Conservation (phyloP, 768 basidiomycete species). For the Boletus tylopilopsis region DNA sequence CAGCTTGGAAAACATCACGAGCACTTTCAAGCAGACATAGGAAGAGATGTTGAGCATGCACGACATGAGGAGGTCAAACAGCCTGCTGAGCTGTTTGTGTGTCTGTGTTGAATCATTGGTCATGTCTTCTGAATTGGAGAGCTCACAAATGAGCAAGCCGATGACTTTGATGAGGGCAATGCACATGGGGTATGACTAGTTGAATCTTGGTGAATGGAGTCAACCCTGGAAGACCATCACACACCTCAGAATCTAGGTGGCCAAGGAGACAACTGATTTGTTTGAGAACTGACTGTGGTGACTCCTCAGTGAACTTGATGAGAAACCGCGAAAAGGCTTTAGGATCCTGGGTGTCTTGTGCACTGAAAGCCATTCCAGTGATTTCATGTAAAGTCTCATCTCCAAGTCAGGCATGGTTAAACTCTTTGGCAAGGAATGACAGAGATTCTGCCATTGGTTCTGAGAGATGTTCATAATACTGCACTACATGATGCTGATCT, state of each 20-base stretch:
- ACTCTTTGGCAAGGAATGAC: slow-evolving; percentile 73
- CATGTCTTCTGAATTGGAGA: slow-evolving; percentile 52
- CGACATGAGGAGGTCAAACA: slow-evolving; percentile 82
- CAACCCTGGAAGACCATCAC: slow-evolving; percentile 5
- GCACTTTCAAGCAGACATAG: slow-evolving; percentile 89
- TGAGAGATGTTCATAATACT: slow-evolving; percentile 91
- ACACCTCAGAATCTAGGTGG: slow-evolving; percentile 90
- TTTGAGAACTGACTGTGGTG: slow-evolving; percentile 79
- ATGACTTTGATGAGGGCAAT: slow-evolving; percentile 91
- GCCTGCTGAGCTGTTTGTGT: slow-evolving; percentile 71
- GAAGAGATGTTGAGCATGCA: slow-evolving; percentile 85
- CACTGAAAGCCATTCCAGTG: slow-evolving; percentile 68
- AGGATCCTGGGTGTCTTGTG: slow-evolving; percentile 84
- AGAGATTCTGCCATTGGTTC: slow-evolving; percentile 94
- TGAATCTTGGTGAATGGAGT: background rate
- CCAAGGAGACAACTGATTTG: slow-evolving; percentile 81
- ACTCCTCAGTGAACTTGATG: slow-evolving; percentile 71
- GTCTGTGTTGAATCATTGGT: slow-evolving; percentile 41
- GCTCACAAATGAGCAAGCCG: slow-evolving; percentile 78
- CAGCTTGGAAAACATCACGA: slow-evolving; percentile 69
- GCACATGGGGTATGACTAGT: slow-evolving; percentile 92
- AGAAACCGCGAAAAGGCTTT: slow-evolving; percentile 84
- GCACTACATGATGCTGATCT: slow-evolving; percentile 91
- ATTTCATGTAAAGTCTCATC: slow-evolving; percentile 92
- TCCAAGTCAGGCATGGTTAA: slow-evolving; percentile 83